Evolutionary conservation across 192 early-diverging fungal genomes (phyloP), one percentile per base, ranked within the genome.

Genomic region (Coemansia sp.): DNA sequence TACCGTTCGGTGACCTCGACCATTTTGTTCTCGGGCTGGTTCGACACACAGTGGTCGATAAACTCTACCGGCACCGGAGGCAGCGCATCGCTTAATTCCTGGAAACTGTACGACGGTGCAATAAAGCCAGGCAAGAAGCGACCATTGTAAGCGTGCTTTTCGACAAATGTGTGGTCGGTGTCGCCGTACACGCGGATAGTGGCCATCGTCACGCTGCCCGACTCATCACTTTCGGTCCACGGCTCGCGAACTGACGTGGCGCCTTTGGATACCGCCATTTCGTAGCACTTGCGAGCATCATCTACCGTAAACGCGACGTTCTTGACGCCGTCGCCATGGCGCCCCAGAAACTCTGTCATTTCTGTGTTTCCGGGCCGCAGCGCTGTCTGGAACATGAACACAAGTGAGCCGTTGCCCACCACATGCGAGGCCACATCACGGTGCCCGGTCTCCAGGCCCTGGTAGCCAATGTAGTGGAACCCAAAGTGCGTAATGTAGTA

Each of bases 21-120:
- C 94, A 98, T 96, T 82, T 91, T 83, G 82, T 87, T 78, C 68
- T 95, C 93, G 61, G 94, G 94, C 72, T 97, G 94, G 84, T 97
- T 98, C 11, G 90, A 92, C 46, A 98, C 96, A 59, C 93, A 90
- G 84, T 98, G 96, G 74, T 97, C 96, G 68, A 98, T 88, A 60
- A 85, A 84, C 50, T 75, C 57, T 15, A 97, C 72, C 1, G 86
- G 82, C 26, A 89, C 88, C n/a, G 72, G 71, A 22, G 91, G 89
- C 50, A 92, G 75, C 36, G 82, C 58, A 5, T 78, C 74, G 61
- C 85, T 79, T 28, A 91, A 78, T n/a, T 84, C 86, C 61, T 86
- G 83, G 23, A 83, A 56, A 48, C 53, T 49, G 54, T 67, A 63
- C 20, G 83, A 65, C 10, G 66, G 50, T 5, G 61, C 12, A 5